Evolutionary conservation across 2,329 filamentous ascomycete species (phyloP).

Genomic region (Talaromyces sp.): DNA sequence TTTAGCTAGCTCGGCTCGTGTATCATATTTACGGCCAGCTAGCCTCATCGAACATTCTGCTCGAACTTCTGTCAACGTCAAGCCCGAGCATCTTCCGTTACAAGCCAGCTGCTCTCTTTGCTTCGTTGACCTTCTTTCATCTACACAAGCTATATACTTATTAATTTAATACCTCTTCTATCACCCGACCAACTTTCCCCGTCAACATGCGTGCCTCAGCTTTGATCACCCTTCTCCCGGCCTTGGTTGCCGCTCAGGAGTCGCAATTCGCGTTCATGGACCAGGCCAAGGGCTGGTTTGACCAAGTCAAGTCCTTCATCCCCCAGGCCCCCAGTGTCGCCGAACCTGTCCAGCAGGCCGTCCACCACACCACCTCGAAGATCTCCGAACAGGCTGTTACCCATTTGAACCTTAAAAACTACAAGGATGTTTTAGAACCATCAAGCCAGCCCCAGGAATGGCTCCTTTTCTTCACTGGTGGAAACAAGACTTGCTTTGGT

Average conservation of each 20-base stretch:
- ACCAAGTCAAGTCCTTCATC: slow-evolving; percentile 54
- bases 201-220: slow-evolving; percentile 52
- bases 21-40: slow-evolving; percentile 14
- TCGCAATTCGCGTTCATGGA: slow-evolving; percentile 51
- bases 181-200: slow-evolving; percentile 15
- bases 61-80: slow-evolving; percentile 5
- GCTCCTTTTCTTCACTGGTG: slow-evolving; percentile 61
- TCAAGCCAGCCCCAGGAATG: slow-evolving; percentile 49
- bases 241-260: slow-evolving; percentile 55
- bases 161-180: background rate
- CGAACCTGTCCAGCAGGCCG: slow-evolving; percentile 39
- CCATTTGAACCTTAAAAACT: slow-evolving; percentile 55
- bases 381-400: slow-evolving; percentile 51
- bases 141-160: background rate
- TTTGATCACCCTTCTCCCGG: slow-evolving; percentile 47
- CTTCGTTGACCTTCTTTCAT: slow-evolving; percentile 11
- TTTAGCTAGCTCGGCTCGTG: slow-evolving; percentile 12
- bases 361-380: slow-evolving; percentile 47
- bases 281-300: slow-evolving; percentile 46
- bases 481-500: slow-evolving; percentile 63
- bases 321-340: slow-evolving; percentile 44
- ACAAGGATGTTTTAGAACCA: slow-evolving; percentile 51
- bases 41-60: slow-evolving; percentile 9
- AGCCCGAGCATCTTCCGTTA: slow-evolving; percentile 9
- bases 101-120: slow-evolving; percentile 8